Evolutionary conservation across 495 filamentous ascomycete species (phyloP).

Genomic region (Pyrenula aspistea): DNA sequence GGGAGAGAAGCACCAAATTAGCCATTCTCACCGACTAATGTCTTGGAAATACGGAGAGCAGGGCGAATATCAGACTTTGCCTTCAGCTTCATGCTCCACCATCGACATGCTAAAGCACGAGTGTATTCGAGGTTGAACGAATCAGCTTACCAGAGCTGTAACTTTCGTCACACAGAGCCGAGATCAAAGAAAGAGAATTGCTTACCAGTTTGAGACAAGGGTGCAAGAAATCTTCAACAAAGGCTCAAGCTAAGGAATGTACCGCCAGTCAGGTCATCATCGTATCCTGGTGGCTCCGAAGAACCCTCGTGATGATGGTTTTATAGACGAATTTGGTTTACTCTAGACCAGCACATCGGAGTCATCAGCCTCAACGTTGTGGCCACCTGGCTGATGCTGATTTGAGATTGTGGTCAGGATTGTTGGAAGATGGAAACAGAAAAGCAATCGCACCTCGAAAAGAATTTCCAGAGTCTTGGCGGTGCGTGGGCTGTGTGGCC

Average conservation of each 20-base stretch:
- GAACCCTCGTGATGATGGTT: conserved; percentile 99
- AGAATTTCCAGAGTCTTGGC: not conserved
- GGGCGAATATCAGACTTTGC: conserved; percentile 71
- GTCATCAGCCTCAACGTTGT: conserved; percentile 63
- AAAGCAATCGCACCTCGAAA: conserved; percentile 5
- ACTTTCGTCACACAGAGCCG: not conserved
- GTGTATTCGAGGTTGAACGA: conserved; percentile 49
- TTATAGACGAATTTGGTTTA: conserved; percentile 69
- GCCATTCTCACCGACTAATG: too few relatives aligned
- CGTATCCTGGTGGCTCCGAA: conserved; percentile 82
- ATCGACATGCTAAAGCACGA: conserved; percentile 31
- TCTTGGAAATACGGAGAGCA: too few relatives aligned
- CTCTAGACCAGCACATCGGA: conserved; percentile 86
- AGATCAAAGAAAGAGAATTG: conserved; percentile 1
- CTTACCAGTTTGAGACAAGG: too few relatives aligned
- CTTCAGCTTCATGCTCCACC: conserved; percentile 62
- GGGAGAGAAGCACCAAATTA: too few relatives aligned
- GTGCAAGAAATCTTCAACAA: too few relatives aligned
- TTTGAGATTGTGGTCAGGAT: conserved; percentile 88
- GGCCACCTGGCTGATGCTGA: conserved; percentile 61
- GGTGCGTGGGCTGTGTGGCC: not conserved
- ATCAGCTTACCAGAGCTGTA: conserved; percentile 74
- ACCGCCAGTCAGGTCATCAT: conserved; percentile 92
- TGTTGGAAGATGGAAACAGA: conserved; percentile 34
- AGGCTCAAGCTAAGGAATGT: too few relatives aligned